Evolutionary conservation across 2,329 filamentous ascomycete species (phyloP), one percentile per base, ranked within the genome.

Genomic region (Hymenoscyphus albidus): DNA sequence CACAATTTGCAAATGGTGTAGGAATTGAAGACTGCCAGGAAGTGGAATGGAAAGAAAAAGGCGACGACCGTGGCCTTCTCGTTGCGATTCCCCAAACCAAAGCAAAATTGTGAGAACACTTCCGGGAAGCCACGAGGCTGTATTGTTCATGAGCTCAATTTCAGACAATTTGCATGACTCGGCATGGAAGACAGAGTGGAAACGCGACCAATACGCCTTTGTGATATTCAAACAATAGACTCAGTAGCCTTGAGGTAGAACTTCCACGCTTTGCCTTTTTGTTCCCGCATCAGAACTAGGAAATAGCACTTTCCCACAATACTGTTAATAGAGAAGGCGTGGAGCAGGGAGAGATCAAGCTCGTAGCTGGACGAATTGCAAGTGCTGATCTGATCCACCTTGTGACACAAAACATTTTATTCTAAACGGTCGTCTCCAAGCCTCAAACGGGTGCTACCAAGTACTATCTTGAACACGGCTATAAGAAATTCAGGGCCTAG

Each of bases 11-110:
- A 40, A 98, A 96, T 77, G 93, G 91, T 1, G 88, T 95, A 13
- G 85, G 79, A 0, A 79, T 83, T 1, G 94, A 98, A 78, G 95
- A 99, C 77, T 97, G 92, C 73, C 92, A 99, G 80, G 88, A 97
- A 77, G 86, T 91, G 18, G 79, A 68, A 62, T 54, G 44, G 44
- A 56, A 62, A 48, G 62, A 62, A 14, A 51, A 58, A 10, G n/a
- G 13, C 5, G 54, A 51, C 27, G 61, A 35, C 18, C n/a, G 48
- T 51, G 59, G 51, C 40, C 65, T 72, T 48, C 38, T 64, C 13
- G 69, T 71, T n/a, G 67, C 63, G 27, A 63, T 74, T 22, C 69
- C 70, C 12, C 31, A 18, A 12, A n/a, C 18, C 48, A 54, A 27
- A 13, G 42, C 48, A 39, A 55, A 62, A 18, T 5, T 62, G 14